A percentile compares a stretch with the other conserved stretches of the same genome.
These are phyloP conservation scores for Closterium sp. DNA, from an alignment of 139 green algal genomes.

Conservation along the genomic window DNA sequence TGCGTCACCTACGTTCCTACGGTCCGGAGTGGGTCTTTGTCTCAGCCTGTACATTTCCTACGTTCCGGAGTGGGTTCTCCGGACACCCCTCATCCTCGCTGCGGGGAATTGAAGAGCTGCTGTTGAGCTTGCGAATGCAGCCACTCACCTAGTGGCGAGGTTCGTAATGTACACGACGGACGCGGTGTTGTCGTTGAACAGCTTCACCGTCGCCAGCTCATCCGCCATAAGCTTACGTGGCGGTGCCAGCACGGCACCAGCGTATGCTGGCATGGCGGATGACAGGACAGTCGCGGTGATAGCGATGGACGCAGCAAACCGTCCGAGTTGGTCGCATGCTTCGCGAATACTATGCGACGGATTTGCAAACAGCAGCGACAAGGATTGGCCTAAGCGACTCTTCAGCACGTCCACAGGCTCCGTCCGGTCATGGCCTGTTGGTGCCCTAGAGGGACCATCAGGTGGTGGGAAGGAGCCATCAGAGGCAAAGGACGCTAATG, in stretches of 20 bases:
- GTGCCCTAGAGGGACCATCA: neutral
- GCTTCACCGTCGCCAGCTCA: constrained; percentile 59
- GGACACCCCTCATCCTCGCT: neutral
- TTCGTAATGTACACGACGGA: constrained; percentile 80
- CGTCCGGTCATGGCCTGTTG: neutral
- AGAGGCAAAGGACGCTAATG: too few relatives aligned
- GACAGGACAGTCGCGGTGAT: neutral
- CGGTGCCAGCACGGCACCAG: constrained; percentile 10
- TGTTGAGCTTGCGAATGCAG: neutral
- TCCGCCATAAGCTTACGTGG: constrained; percentile 42
- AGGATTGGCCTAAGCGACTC: neutral
- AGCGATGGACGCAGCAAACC: neutral
- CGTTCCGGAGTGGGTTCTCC: neutral
- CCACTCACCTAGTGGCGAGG: constrained; percentile 48
- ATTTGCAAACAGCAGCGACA: neutral
- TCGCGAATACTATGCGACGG: neutral
- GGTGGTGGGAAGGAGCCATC: too few relatives aligned
- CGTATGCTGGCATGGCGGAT: neutral
- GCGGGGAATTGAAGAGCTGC: too few relatives aligned
- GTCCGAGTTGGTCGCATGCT: neutral
- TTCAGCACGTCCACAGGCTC: neutral
- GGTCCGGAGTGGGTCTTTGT: too few relatives aligned
- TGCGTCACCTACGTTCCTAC: neutral
- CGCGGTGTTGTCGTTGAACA: constrained; percentile 68
- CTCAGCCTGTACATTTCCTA: neutral